Evolutionary conservation across 306 rosid species (phyloP).

Genomic region (Cucumis melo): DNA sequence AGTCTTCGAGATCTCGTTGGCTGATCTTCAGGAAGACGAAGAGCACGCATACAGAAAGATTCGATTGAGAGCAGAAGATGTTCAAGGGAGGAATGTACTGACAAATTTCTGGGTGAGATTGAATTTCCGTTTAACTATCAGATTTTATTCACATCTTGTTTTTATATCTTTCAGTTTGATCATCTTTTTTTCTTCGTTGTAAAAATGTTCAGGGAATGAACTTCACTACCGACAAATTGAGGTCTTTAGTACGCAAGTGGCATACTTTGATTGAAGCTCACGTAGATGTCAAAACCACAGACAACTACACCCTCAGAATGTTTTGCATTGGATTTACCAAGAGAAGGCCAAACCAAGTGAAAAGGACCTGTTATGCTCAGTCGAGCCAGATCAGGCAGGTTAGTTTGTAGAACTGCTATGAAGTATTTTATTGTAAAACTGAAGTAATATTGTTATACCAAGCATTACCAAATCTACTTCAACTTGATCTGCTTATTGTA

Average conservation of each 20-base stretch:
- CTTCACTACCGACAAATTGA: conserved; percentile 78
- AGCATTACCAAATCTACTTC: background rate
- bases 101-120: conserved; percentile 83
- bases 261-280: conserved; percentile 89
- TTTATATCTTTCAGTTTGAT: background rate
- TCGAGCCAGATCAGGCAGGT: conserved; percentile 88
- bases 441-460: background rate
- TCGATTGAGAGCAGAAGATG: conserved; percentile 88
- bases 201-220: conserved; percentile 52
- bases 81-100: conserved; percentile 74
- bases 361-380: conserved; percentile 93
- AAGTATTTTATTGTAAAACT: background rate
- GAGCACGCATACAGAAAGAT: conserved; percentile 96
- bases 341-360: conserved; percentile 71
- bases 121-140: background rate
- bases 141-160: background rate
- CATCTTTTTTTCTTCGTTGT: background rate
- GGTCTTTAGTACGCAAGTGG: conserved; percentile 85
- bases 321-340: conserved; percentile 90
- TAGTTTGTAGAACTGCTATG: background rate
- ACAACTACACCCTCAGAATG: conserved; percentile 64
- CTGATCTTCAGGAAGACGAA: conserved; percentile 91
- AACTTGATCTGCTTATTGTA: background rate
- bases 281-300: conserved; percentile 87
- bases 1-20: conserved; percentile 83